A percentile compares a stretch with the other conserved stretches of the same genome.
These are phyloP conservation scores for Rutstroemia sp. DNA, from an alignment of 2,329 filamentous ascomycete species.

Conservation along the genomic window DNA sequence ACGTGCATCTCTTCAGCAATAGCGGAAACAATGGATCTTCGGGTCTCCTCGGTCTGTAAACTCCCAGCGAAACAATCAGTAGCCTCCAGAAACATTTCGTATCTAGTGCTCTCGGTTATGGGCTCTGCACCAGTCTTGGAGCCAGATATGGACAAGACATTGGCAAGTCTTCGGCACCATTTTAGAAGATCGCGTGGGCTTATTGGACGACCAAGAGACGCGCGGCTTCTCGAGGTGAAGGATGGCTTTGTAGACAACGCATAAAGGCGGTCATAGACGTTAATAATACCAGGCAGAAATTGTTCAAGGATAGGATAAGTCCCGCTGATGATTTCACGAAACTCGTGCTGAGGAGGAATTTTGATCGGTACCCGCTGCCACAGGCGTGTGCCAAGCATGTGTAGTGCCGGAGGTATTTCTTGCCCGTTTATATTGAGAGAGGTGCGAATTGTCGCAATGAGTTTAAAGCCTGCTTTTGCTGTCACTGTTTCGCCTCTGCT, in stretches of 20 bases:
- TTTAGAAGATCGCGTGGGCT: slow-evolving; percentile 80
- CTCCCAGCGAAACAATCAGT: slow-evolving; percentile 87
- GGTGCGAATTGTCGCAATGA: slow-evolving; percentile 86
- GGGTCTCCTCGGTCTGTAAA: slow-evolving; percentile 57
- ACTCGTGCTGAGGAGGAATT: slow-evolving; percentile 59
- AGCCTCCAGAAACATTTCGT: slow-evolving; percentile 89
- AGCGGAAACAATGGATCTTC: slow-evolving; percentile 51
- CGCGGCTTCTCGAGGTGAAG: slow-evolving; percentile 40
- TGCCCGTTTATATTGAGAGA: slow-evolving; percentile 59
- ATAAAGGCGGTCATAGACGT: slow-evolving; percentile 49
- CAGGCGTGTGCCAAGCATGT: slow-evolving; percentile 74
- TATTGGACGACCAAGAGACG: slow-evolving; percentile 43
- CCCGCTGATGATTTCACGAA: slow-evolving; percentile 63
- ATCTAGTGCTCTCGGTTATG: slow-evolving; percentile 61
- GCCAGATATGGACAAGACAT: slow-evolving; percentile 53
- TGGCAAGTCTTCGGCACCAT: slow-evolving; percentile 73
- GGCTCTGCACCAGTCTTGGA: slow-evolving; percentile 62
- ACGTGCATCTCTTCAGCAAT: slow-evolving; percentile 87
- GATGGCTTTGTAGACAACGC: slow-evolving; percentile 35
- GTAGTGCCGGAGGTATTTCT: slow-evolving; percentile 56
- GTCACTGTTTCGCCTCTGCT: slow-evolving; percentile 79
- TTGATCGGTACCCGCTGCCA: slow-evolving; percentile 74
- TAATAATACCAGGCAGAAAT: slow-evolving; percentile 51
- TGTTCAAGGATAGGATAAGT: slow-evolving; percentile 64
- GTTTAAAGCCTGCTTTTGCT: slow-evolving; percentile 77